Percentiles rank a stretch among this genome's conserved stretches.
These are phyloP conservation scores for Bolboschoenoplectus hybrid DNA, from an alignment of 202 grass and related monocot genomes.

Conservation along the genomic window DNA sequence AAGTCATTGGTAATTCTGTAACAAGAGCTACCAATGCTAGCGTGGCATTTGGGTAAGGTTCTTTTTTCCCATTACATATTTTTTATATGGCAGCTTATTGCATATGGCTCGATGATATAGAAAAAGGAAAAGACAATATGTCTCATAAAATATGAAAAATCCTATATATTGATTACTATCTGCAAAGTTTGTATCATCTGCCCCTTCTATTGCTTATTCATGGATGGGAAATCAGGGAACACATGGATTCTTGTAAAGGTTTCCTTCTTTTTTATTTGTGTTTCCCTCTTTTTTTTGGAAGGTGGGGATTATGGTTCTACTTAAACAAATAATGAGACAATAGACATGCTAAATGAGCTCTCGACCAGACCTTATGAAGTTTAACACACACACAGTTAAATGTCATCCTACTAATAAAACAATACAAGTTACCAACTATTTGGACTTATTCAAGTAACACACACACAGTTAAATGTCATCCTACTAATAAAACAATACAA, in stretches of 20 bases:
- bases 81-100: neutral
- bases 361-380: neutral
- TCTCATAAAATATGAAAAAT: neutral
- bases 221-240: neutral
- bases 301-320: neutral
- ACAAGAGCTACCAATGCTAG: conserved; percentile 60
- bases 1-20: conserved; percentile 60
- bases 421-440: neutral
- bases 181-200: conserved; percentile 5
- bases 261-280: neutral
- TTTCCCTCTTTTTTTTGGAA: neutral
- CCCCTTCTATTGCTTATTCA: neutral
- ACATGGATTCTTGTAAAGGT: neutral
- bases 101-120: neutral
- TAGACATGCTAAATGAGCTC: neutral
- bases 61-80: neutral
- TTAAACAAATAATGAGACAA: neutral
- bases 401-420: neutral
- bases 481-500: no score
- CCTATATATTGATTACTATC: neutral
- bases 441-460: neutral
- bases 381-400: neutral
- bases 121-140: neutral
- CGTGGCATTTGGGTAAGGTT: conserved; percentile 77
- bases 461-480: neutral